A percentile compares a stretch with the other conserved stretches of the same genome.
Conservation (phyloP, 345 rosid species). For the Brassica cretica region DNA sequence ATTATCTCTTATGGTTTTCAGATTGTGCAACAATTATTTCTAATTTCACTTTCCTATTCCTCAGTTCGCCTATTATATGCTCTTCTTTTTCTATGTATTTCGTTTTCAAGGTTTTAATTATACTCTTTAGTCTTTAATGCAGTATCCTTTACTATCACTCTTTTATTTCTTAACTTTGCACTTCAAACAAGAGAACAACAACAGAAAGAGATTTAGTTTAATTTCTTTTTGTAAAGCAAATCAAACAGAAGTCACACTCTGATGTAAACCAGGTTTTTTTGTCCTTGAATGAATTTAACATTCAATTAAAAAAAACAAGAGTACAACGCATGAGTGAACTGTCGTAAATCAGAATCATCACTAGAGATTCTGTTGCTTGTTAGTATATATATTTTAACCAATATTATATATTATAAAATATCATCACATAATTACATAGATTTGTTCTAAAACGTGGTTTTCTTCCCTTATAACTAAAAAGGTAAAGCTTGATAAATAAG, state of each 20-base stretch:
- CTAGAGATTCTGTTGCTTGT: not conserved
- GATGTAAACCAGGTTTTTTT: too few species aligned
- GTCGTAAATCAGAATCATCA: not conserved
- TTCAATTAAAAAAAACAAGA: not conserved
- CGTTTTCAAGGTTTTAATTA: not conserved
- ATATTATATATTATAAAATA: not conserved
- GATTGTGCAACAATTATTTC: not conserved
- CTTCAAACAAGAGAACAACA: not conserved
- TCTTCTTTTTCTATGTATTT: not conserved
- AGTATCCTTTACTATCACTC: not conserved
- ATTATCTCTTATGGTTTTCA: too few species aligned
- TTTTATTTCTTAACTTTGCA: not conserved
- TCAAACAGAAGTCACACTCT: too few species aligned
- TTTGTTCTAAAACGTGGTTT: not conserved
- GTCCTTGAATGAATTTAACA: too few species aligned
- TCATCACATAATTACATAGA: not conserved
- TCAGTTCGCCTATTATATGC: not conserved
- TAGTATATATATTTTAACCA: not conserved
- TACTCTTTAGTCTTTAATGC: not conserved
- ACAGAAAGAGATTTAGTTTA: too few species aligned
- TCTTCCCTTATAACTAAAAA: not conserved
- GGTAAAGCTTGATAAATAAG: not conserved
- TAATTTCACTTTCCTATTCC: not conserved
- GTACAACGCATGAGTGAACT: not conserved
- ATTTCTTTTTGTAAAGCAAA: too few species aligned